These are phyloP conservation scores for Chaetomium fimeti DNA, from an alignment of 495 filamentous ascomycete species.

Conservation along the genomic window DNA sequence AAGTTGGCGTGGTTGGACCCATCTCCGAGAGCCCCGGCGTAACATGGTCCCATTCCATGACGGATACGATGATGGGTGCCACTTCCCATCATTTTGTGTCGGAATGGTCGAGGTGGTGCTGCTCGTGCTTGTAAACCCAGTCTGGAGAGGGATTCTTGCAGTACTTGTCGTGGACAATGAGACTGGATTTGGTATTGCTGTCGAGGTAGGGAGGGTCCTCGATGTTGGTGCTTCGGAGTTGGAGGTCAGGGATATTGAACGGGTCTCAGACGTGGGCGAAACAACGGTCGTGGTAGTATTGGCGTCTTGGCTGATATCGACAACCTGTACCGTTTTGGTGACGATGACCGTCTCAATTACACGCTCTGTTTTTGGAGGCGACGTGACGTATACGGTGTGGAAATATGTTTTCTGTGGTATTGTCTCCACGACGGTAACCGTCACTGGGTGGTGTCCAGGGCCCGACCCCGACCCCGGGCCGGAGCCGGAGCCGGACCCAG, in stretches of 20 bases:
- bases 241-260: background rate
- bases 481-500: slow-evolving; percentile 24
- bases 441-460: slow-evolving; percentile 10
- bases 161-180: background rate
- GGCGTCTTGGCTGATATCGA: slow-evolving; percentile 13
- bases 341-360: slow-evolving; percentile 22
- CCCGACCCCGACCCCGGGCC: slow-evolving; percentile 27
- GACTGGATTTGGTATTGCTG: background rate
- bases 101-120: slow-evolving; percentile 23
- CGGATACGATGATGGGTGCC: slow-evolving; percentile 43
- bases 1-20: background rate
- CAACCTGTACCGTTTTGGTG: slow-evolving; percentile 23
- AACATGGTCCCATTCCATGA: slow-evolving; percentile 40
- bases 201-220: background rate
- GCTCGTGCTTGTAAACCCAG: slow-evolving; percentile 16
- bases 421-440: slow-evolving; percentile 29
- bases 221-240: background rate
- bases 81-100: slow-evolving; percentile 36
- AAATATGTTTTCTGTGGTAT: slow-evolving; percentile 18
- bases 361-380: slow-evolving; percentile 17
- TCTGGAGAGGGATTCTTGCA: slow-evolving; percentile 7
- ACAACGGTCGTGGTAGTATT: background rate
- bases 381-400: slow-evolving; percentile 19
- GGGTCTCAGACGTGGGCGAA: too few species aligned
- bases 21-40: slow-evolving; percentile 20